Evolutionary conservation across 1,284 basidiomycete species (phyloP).

Genomic region (Earliella scabrosa): DNA sequence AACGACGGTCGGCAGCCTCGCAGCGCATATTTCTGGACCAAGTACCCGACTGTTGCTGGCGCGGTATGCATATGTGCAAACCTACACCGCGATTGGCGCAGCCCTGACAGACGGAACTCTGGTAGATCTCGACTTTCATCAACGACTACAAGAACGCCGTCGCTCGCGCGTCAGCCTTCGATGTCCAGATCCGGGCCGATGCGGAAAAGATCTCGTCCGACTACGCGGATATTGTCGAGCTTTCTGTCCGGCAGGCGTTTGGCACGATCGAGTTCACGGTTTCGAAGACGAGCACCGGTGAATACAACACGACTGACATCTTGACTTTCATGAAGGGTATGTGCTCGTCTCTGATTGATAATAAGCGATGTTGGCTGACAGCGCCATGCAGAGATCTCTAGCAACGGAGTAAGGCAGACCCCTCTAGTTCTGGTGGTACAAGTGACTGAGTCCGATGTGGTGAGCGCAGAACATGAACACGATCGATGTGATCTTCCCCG

Average conservation of each 20-base stretch:
- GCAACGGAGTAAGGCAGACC: constrained; percentile 55
- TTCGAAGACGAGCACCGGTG: constrained; percentile 52
- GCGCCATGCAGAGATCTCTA: constrained; percentile 59
- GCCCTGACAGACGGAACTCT: too few species aligned
- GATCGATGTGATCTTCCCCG: constrained; percentile 76
- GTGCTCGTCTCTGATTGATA: neutral
- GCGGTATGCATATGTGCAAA: constrained; percentile 41
- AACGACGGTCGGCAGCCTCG: constrained; percentile 49
- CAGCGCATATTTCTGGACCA: constrained; percentile 55
- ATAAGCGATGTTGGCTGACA: neutral
- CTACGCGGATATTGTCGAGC: constrained; percentile 59
- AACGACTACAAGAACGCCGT: constrained; percentile 54
- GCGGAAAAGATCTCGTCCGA: constrained; percentile 57
- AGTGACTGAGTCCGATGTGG: neutral
- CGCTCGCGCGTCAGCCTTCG: constrained; percentile 53
- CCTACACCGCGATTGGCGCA: too few species aligned
- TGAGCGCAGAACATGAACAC: constrained; percentile 68
- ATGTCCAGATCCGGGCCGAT: constrained; percentile 56
- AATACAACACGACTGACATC: constrained; percentile 60
- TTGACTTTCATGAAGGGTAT: constrained; percentile 69
- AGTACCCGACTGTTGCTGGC: constrained; percentile 46
- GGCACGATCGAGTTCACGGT: constrained; percentile 65
- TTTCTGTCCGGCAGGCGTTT: constrained; percentile 66
- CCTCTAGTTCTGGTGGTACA: neutral
- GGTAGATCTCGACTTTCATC: constrained; percentile 65